Base-by-base conservation (phyloP, 2,329 filamentous ascomycete genomes). In the Mollisia scopiformis region DNA sequence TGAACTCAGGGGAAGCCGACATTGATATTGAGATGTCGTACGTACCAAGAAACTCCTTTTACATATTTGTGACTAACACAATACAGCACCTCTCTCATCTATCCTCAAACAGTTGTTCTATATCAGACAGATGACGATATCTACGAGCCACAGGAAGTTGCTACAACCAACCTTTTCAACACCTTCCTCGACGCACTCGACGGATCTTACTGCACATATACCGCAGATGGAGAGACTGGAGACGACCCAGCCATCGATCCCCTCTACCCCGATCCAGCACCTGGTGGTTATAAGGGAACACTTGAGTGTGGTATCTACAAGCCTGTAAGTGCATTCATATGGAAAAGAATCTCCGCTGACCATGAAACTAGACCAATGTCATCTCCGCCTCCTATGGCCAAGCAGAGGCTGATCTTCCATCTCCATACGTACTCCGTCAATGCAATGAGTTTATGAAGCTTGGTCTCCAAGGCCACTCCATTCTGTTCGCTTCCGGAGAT, bases 361-460 rank as follows among this genome's bases (percentile, higher is more conserved):
- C n/a, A n/a, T n/a, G n/a, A n/a, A n/a, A n/a, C n/a, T n/a, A n/a
- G n/a, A 67, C 69, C 11, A 65, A 68, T 11, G 69, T 72, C 16
- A 82, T 91, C 68, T 84, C 80, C 55, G 86, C 84, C 13, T 89
- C 86, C 0, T 91, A 91, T 71, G 87, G 86, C 51, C 87, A 90
- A 62, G 81, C 85, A 56, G 88, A 91, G 74, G 84, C 89, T 67
- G 82, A 83, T 6, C 79, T 91, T 0, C 88, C 88, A 0, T 69
- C 76, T 2, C 80, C 82, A 11, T 91, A 89, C 69, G 84, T 85
- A 19, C 77, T 78, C 51, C 80, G 82, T 51, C 85, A 88, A 13
- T 91, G 88, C 77, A 80, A 83, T 63, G 78, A 86, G 64, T 87
- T 89, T 67, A 85, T 82, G 46, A 82, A 88, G 67, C 84, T 90